phyloP scores from a whole-genome alignment of 2,329 filamentous ascomycete genomes.

The Pseudomassariella vexata region DNA sequence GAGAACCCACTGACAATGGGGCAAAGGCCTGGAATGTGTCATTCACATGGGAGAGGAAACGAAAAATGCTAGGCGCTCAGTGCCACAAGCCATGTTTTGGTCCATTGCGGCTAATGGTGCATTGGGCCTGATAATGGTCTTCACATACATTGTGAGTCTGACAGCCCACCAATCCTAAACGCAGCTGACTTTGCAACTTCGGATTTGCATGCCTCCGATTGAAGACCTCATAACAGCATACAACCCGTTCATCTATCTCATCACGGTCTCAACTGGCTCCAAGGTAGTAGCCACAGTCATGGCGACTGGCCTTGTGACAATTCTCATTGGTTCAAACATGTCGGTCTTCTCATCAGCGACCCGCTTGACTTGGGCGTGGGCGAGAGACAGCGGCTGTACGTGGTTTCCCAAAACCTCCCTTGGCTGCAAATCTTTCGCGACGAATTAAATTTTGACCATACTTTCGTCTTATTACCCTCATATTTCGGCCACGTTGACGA shows the following conservation, averaged over 20 bases:
- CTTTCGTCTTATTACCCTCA: slow-evolving; percentile 3
- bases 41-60: slow-evolving; percentile 7
- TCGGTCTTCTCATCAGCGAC: slow-evolving; percentile 39
- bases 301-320: slow-evolving; percentile 31
- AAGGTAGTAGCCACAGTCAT: slow-evolving; percentile 32
- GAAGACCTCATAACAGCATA: slow-evolving; percentile 22
- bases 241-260: slow-evolving; percentile 34
- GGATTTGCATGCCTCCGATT: slow-evolving; percentile 35
- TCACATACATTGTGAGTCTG: slow-evolving; percentile 1
- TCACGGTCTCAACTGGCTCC: slow-evolving; percentile 26
- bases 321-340: slow-evolving; percentile 30
- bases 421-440: slow-evolving; percentile 21
- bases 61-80: neutral
- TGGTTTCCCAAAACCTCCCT: too few relatives aligned
- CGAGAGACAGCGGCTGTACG: slow-evolving; percentile 33
- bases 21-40: slow-evolving; percentile 4
- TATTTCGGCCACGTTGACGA: slow-evolving; percentile 18
- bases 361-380: slow-evolving; percentile 43
- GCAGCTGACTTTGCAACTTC: neutral
- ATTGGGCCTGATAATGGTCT: slow-evolving; percentile 2
- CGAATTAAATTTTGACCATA: too few relatives aligned
- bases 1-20: too few relatives aligned
- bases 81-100: slow-evolving; percentile 4
- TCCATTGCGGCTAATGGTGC: slow-evolving; percentile 1
- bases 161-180: neutral